phyloP scores from a whole-genome alignment of 2,329 filamentous ascomycete species.

The Aspergillus hiratsukae region DNA sequence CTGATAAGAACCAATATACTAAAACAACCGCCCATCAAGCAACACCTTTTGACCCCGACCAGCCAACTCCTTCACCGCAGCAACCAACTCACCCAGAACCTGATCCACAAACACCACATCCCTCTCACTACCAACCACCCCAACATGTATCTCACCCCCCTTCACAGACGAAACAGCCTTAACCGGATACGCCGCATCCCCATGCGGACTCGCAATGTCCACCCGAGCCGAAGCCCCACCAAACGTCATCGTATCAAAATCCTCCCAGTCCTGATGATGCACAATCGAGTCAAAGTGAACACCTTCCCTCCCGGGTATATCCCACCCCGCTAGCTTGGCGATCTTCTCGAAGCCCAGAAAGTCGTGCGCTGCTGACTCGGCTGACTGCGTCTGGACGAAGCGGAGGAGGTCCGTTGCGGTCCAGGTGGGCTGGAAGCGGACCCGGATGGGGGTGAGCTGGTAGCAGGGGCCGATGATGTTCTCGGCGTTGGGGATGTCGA shows the following conservation, averaged over 20 bases:
- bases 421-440: constrained; percentile 48
- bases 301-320: constrained; percentile 36
- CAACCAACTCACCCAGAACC: constrained; percentile 49
- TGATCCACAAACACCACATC: constrained; percentile 47
- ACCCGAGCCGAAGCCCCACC: constrained; percentile 38
- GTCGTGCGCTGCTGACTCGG: constrained; percentile 50
- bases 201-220: constrained; percentile 57
- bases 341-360: constrained; percentile 51
- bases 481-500: constrained; percentile 50
- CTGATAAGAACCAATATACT: too few species aligned
- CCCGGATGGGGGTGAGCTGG: constrained; percentile 51
- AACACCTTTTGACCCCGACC: not conserved
- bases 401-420: constrained; percentile 47
- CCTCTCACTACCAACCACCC: constrained; percentile 52
- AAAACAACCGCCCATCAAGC: not conserved
- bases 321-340: constrained; percentile 41
- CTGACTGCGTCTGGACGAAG: constrained; percentile 50
- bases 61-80: constrained; percentile 37
- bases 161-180: constrained; percentile 43
- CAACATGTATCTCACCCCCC: constrained; percentile 57
- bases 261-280: constrained; percentile 55
- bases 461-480: constrained; percentile 58
- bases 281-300: constrained; percentile 57
- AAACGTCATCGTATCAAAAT: constrained; percentile 51
- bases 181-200: constrained; percentile 39